Evolutionary conservation across 805 yeast genomes (phyloP), one percentile per base, ranked within the genome.

Genomic region (Ogataea zsoltii): DNA sequence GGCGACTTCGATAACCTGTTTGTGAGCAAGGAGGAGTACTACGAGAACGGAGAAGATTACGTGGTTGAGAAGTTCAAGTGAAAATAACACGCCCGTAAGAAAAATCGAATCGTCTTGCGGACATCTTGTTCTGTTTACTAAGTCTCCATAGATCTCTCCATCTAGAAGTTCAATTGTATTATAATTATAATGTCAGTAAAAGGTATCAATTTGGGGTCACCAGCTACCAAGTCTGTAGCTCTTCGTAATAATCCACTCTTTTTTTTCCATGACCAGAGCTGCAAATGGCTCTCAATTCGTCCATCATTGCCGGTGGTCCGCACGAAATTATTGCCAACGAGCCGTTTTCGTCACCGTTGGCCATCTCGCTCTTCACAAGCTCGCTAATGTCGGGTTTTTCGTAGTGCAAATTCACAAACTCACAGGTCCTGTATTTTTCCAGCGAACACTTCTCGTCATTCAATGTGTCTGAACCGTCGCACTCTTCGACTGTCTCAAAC

Each of bases 161-260:
- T 35, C 31, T 34, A 18, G 37, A 21, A n/a, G 13, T 19, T 34
- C 16, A 18, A 34, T 34, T 35, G 38, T 35, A 35, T 29, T 35
- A 35, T 35, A 35, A 6, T 21, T 3, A n/a, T 7, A 28, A 7
- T 6, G 6, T 11, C 5, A 4, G 15, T 13, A 11, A 13, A n/a
- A n/a, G n/a, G n/a, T n/a, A n/a, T n/a, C n/a, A n/a, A n/a, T n/a
- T n/a, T n/a, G n/a, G n/a, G n/a, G n/a, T n/a, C n/a, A n/a, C n/a
- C n/a, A n/a, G 15, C 31, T 16, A 82, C 94, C 96, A 87, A 10
- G 75, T 71, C 66, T 85, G 89, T 38, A 83, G 72, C 57, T 85
- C 91, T 60, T 88, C 96, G 58, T 72, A 82, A 56, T 82, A 82
- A 49, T 83, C 90, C 13, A 86, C 75, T 36, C 86, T 73, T 38